Evolutionary conservation across 2,329 filamentous ascomycete species (phyloP), one percentile per base, ranked within the genome.

Genomic region (Fusarium dimerum): DNA sequence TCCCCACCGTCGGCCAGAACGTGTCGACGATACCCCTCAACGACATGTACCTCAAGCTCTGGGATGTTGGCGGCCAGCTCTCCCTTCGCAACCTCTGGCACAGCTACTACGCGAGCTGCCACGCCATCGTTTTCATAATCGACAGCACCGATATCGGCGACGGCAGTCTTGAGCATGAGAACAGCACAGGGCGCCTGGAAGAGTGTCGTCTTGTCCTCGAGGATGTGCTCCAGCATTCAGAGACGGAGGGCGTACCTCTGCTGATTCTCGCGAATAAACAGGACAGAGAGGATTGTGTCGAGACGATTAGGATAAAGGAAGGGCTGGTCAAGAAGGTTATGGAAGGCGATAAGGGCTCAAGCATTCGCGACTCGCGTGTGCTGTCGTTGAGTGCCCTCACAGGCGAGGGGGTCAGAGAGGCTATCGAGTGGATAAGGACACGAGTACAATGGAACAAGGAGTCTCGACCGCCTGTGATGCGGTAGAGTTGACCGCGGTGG

Each of bases 391-490:
- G 90, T 69, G 94, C 94, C n/a, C 75, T 99, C 67, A 93, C 88
- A 6, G 90, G 85, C 5, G 88, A 87, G 0, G 94, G 94, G 3
- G 94, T 99, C 3, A 85, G 85, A 66, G 94, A 97, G 76, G 93
- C 94, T 1, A 89, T 99, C n/a, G 94, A 97, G 68, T 99, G 94
- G 94, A 78, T 99, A 53, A 86, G 90, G 68, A 93, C 87, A 61
- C 80, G 94, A 55, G 91, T 97, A 29, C 92, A 90, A 72, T 97
- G 94, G 91, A 97, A 97, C 71, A 96, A 94, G 75, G 93, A 97
- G 72, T 87, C 85, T 5, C 81, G 94, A 55, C 92, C 93, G 57
- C 94, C 94, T 2, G 86, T 96, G 47, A 96, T 97, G 92, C 83
- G 92, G 75, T 97, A 79, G 82, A 29, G 29, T 4, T 45, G 41